Base-by-base conservation (phyloP, 805 yeast genomes). In the Lachancea thermotolerans region DNA sequence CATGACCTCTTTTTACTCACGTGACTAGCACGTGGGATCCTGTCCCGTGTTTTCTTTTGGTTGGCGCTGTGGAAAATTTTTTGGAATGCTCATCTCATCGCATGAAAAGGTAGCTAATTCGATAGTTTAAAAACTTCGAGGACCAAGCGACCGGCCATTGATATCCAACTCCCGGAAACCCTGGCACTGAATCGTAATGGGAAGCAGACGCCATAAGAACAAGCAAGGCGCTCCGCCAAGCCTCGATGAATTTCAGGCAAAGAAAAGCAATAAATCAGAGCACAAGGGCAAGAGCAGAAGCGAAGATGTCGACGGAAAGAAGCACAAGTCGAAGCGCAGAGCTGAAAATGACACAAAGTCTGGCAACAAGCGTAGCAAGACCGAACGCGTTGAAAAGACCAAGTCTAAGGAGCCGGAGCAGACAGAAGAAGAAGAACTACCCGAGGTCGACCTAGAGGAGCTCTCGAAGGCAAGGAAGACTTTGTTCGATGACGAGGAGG, bases 211-310 rank as follows among this genome's bases (percentile, higher is more conserved):
- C 72, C 86, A 87, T 48, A 88, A 84, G 68, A 84, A 87, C 59
- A 91, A 87, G 74, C 98, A 91, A 70, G 93, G 88, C 38, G 85
- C 77, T 48, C 98, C 98, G 55, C 96, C 96, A 31, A 63, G 89
- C 5, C 71, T 82, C 50, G 98, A 91, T 37, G 96, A 91, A 59
- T 82, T 90, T 64, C 79, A 79, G 53, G 73, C 74, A 49, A 77
- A 69, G 57, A 72, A 70, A 42, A 63, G 59, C 41, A 61, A 58
- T 49, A 65, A 62, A 45, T 65, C 60, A 48, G 64, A 65, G 47
- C 67, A 60, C 58, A 64, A 62, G 60, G 54, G 58, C 50, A 59
- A 60, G 53, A 62, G 68, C 54, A 56, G 69, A 42, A 62, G 62
- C 25, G 57, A 56, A 30, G 54, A 58, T 38, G 56, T 41, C 35